Base-by-base conservation (phyloP, 805 yeast species). In the Candida cerambycidarum region DNA sequence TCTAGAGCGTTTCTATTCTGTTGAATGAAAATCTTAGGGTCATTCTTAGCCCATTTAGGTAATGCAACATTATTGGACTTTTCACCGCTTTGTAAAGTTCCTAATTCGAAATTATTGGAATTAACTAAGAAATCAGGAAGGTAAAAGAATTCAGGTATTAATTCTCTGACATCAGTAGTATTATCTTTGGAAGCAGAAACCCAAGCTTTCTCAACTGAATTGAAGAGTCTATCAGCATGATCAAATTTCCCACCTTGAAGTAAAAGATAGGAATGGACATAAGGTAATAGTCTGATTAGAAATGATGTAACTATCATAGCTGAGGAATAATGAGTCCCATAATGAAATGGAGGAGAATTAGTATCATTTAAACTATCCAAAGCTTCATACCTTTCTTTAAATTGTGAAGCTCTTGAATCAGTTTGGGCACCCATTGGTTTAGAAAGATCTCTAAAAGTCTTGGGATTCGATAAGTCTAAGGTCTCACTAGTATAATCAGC, bases 381-480 rank as follows among this genome's bases (percentile, higher is more conserved):
- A 0, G 95, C 89, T 15, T 83, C 83, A 53, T 73, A 89, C 41
- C 96, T 63, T 43, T 87, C 93, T 37, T 68, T 64, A 53, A 88
- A 89, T 53, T 79, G 80, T 0, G 56, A 50, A 2, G 82, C 86
- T 44, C 96, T 69, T 2, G 69, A 70, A 2, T 60, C 57, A 2
- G 79, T 68, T 58, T 89, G 97, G 0, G 90, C 95, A 1, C 97
- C 97, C 96, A 89, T 89, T 1, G 96, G 96, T 54, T 85, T 87
- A 0, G 87, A 75, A 17, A 89, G 65, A 56, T 89, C 95, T 50
- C 97, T 68, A 56, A 75, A 89, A 0, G 83, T 65, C 7, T 69
- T 64, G 0, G 86, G 82, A 52, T 87, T 68, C 3, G 63, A 57
- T 32, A 89, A 64, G 57, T 89, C 89, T n/a, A 89, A 63, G 10